phyloP scores from a whole-genome alignment of 1,139 yeast species.

The Taphrina confusa region DNA sequence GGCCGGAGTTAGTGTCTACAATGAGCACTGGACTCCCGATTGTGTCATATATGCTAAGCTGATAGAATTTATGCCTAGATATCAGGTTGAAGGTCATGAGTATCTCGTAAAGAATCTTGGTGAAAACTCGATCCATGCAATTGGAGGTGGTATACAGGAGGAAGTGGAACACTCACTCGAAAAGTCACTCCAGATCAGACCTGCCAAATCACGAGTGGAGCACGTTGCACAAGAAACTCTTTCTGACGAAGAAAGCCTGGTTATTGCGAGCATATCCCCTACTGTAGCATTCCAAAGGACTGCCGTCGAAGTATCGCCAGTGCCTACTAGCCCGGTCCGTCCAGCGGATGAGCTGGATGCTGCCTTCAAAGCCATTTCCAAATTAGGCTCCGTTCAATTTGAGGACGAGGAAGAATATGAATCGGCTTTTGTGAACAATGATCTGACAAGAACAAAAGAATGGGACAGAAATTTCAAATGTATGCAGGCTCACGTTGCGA shows the following conservation, averaged over 20 bases:
- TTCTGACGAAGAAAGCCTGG: neutral
- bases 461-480: neutral
- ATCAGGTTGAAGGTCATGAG: constrained; percentile 2
- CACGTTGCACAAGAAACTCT: neutral
- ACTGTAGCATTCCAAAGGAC: constrained; percentile 2
- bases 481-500: neutral
- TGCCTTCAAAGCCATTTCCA: neutral
- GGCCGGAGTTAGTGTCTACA: neutral
- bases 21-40: constrained; percentile 24
- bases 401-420: constrained; percentile 13
- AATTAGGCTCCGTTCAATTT: constrained; percentile 1
- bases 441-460: neutral
- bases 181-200: neutral
- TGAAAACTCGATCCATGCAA: too few species aligned
- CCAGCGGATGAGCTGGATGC: constrained; percentile 3
- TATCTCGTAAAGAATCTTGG: too few species aligned
- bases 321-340: neutral
- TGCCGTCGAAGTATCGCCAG: neutral
- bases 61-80: neutral
- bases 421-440: too few species aligned
- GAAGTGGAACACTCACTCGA: too few species aligned
- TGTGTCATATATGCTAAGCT: constrained; percentile 6
- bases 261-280: neutral
- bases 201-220: neutral
- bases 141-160: too few species aligned